Evolutionary conservation across 345 rosid species (phyloP), one percentile per base, ranked within the genome.

Genomic region (Rubroshorea leprosula): DNA sequence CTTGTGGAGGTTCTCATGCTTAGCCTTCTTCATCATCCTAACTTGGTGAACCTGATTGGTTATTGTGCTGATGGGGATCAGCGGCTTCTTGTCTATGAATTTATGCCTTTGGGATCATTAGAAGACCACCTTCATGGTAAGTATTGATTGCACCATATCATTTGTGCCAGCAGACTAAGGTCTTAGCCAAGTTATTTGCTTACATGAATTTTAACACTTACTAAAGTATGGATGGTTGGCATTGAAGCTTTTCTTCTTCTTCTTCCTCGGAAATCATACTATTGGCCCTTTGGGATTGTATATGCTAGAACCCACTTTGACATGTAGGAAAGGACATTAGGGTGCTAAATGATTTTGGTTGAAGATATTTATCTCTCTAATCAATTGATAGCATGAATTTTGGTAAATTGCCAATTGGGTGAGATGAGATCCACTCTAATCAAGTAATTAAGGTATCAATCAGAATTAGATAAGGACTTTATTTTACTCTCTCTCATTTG

Each of bases 61-160:
- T 90, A 94, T 70, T 94, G 99, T 70, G 99, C 99, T 58, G 99
- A 94, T 75, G 99, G 97, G 51, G 97, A 94, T 58, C 99, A 94
- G 55, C 90, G 99, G 43, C 97, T 94, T 64, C 93, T 94, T 64
- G 97, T 94, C 49, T 94, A 94, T 54, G 99, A 94, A 69, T 94
- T 87, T 71, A 90, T 94, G 99, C 79, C 96, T 10, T 65, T 89
- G 69, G 99, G 99, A 56, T 94, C 99, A 60, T 59, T 94, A 69
- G 99, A 94, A 76, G 97, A 94, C 78, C 99, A 94, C 64, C 97
- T 94, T 66, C 99, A 83, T 16, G 97, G 97, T 94, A 90, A 68
- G n/a, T 46, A 19, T 61, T 64, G 35, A 1, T 10, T 44, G 12
- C 35, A 18, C 61, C 57, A 35, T 2, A 35, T 6, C n/a, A n/a